phyloP scores from a whole-genome alignment of 1,284 basidiomycete genomes.

The Ustilago hordei region DNA sequence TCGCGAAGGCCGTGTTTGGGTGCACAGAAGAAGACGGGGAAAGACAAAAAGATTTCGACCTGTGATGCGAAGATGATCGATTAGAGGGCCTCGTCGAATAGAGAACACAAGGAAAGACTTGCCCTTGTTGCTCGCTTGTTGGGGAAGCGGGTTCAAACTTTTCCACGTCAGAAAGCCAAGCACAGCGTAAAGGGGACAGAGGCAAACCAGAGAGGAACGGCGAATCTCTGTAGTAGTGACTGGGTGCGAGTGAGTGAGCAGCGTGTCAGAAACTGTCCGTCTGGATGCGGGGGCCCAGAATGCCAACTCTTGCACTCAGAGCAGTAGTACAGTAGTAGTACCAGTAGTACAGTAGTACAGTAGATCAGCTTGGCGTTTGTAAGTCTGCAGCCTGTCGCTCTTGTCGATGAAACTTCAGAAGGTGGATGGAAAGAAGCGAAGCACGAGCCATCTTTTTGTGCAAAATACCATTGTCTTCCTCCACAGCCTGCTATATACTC shows the following conservation, averaged over 20 bases:
- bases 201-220: neutral
- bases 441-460: constrained; percentile 17
- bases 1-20: neutral
- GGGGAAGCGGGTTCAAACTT: neutral
- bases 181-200: neutral
- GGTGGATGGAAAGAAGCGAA: neutral
- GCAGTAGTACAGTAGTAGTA: neutral
- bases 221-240: neutral
- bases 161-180: neutral
- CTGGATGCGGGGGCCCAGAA: constrained; percentile 24
- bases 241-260: neutral
- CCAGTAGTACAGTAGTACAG: neutral
- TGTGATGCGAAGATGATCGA: neutral
- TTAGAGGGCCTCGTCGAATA: constrained; percentile 1
- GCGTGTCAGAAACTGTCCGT: neutral
- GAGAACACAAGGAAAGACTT: neutral
- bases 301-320: constrained; percentile 3
- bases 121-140: neutral
- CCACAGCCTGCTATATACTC: constrained; percentile 1
- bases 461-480: neutral
- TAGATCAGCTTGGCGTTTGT: constrained; percentile 1
- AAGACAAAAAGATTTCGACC: neutral
- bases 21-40: neutral
- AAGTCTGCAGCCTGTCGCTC: neutral
- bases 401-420: constrained; percentile 6